Conservation (phyloP, 192 early-diverging fungal genomes). For the Obelidium mucronatum region DNA sequence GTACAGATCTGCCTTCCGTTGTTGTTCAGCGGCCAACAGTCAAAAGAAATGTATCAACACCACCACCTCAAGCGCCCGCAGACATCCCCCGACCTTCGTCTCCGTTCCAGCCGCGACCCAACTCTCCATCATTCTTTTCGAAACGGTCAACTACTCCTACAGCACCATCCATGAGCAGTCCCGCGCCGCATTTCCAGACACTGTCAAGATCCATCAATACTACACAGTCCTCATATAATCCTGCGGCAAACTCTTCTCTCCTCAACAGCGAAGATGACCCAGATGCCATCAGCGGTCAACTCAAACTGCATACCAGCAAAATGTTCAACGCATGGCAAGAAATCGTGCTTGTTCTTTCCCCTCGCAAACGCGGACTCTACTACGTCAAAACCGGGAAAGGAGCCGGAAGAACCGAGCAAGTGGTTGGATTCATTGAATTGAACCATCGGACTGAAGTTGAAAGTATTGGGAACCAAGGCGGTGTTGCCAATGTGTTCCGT, state of each 20-base stretch:
- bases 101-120: not conserved
- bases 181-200: constrained; percentile 3
- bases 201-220: not conserved
- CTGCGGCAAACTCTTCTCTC: constrained; percentile 6
- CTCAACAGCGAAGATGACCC: constrained; percentile 29
- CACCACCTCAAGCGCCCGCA: not conserved
- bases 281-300: constrained; percentile 22
- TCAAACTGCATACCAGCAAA: constrained; percentile 20
- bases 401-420: constrained; percentile 16
- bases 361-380: constrained; percentile 32
- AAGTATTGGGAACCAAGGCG: constrained; percentile 2
- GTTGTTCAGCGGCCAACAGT: no score
- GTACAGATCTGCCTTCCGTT: no score
- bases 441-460: constrained; percentile 5
- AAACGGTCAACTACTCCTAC: not conserved
- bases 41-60: not conserved
- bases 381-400: constrained; percentile 30
- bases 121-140: constrained; percentile 1
- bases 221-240: not conserved
- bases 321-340: constrained; percentile 33
- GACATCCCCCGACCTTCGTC: not conserved
- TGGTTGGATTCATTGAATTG: constrained; percentile 36
- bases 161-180: not conserved
- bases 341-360: constrained; percentile 21
- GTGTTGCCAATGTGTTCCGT: constrained; percentile 8